Conservation (phyloP, 2,329 filamentous ascomycete species). For the Fusarium paranaense region DNA sequence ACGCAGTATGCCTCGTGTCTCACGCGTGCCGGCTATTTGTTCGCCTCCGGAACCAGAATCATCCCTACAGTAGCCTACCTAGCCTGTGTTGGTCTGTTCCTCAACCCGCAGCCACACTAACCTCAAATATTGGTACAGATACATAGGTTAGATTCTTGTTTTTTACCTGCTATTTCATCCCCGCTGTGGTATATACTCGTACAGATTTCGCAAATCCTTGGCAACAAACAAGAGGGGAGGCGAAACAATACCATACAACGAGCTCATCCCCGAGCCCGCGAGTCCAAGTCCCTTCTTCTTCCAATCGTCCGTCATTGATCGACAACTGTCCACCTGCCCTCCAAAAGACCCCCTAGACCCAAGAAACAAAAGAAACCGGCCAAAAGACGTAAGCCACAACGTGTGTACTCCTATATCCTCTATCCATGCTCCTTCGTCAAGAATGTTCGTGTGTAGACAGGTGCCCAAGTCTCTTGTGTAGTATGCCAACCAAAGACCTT, state of each 20-base stretch:
- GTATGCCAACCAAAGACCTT: conserved; percentile 36
- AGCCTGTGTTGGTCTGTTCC: not conserved
- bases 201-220: conserved; percentile 21
- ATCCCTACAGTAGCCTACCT: conserved; percentile 9
- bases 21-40: not conserved
- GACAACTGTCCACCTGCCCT: not conserved
- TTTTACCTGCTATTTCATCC: conserved; percentile 35
- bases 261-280: conserved; percentile 1
- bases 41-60: not conserved
- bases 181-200: conserved; percentile 39
- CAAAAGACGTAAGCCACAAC: conserved; percentile 28
- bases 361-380: conserved; percentile 17
- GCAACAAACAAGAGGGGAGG: conserved; percentile 9
- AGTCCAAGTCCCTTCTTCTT: not conserved
- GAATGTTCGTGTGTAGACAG: conserved; percentile 35
- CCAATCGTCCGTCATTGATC: conserved; percentile 2
- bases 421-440: conserved; percentile 43
- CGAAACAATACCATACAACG: conserved; percentile 7
- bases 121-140: not conserved
- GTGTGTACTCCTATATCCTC: conserved; percentile 44
- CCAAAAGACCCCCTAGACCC: conserved; percentile 10
- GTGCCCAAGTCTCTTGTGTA: conserved; percentile 28
- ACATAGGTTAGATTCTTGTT: conserved; percentile 28
- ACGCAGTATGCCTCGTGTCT: conserved; percentile 26
- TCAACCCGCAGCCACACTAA: not conserved